These are phyloP conservation scores for Aspergillus intermedius DNA, from an alignment of 2,329 filamentous ascomycete genomes.

Conservation along the genomic window DNA sequence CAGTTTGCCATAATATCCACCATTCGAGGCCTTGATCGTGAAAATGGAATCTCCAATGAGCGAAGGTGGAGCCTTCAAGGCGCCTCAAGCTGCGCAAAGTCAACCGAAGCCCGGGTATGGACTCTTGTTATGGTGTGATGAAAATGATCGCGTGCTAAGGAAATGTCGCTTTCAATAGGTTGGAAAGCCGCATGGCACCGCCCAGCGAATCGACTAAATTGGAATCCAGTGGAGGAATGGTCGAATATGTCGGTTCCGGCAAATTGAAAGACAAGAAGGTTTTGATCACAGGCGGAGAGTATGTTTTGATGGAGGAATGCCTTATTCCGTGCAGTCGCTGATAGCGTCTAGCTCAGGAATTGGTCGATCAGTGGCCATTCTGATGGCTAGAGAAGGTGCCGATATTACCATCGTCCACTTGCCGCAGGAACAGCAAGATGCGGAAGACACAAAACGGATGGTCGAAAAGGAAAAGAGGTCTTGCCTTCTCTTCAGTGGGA, in stretches of 20 bases:
- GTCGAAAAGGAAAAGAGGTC: conserved; percentile 47
- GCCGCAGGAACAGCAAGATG: conserved; percentile 51
- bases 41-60: conserved; percentile 20
- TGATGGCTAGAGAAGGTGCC: conserved; percentile 54
- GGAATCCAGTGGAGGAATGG: conserved; percentile 19
- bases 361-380: conserved; percentile 48
- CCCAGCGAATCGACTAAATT: conserved; percentile 31
- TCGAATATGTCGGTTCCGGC: conserved; percentile 40
- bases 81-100: conserved; percentile 15
- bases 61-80: conserved; percentile 17
- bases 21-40: not conserved
- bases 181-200: conserved; percentile 5
- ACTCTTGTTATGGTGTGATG: not conserved
- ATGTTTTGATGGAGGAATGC: conserved; percentile 15
- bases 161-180: not conserved
- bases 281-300: conserved; percentile 54
- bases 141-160: not conserved
- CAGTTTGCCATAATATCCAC: not conserved
- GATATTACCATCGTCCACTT: conserved; percentile 52
- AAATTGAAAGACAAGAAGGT: conserved; percentile 48
- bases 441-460: conserved; percentile 47
- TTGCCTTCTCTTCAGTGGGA: conserved; percentile 44
- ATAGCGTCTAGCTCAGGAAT: conserved; percentile 44
- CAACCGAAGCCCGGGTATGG: conserved; percentile 24
- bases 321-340: not conserved